These are phyloP conservation scores for Petunia secreta DNA, from an alignment of 257 asterid species.

Conservation along the genomic window DNA sequence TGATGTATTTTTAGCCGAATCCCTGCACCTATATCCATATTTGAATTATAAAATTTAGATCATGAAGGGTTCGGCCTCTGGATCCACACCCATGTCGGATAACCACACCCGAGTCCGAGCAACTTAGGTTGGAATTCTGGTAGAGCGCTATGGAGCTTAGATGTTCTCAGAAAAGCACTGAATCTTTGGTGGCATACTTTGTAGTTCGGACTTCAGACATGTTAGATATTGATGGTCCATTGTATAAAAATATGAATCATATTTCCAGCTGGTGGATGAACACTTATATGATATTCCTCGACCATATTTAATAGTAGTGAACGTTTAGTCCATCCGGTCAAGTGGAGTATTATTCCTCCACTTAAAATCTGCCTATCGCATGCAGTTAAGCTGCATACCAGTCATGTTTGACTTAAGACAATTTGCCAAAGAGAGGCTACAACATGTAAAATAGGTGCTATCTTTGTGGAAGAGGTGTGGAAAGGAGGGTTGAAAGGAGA, in stretches of 20 bases:
- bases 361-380: background rate
- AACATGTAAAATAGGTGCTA: background rate
- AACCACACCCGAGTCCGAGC: too few species aligned
- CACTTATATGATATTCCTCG: background rate
- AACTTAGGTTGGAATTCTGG: background rate
- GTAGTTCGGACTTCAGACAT: background rate
- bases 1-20: too few species aligned
- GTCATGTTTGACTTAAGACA: background rate
- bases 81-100: too few species aligned
- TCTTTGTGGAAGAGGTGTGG: background rate
- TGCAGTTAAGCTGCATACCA: background rate
- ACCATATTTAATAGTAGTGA: background rate
- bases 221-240: background rate
- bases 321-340: background rate
- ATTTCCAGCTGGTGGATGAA: background rate
- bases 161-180: background rate
- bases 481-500: background rate
- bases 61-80: too few species aligned
- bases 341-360: background rate
- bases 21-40: too few species aligned
- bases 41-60: too few species aligned
- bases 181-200: slow-evolving; percentile 1
- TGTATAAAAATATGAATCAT: background rate
- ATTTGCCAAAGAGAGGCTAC: background rate
- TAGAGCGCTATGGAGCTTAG: background rate